Evolutionary conservation across 225 moss, liverwort and hornwort species (phyloP).

Genomic region (Marchantia polymorpha): DNA sequence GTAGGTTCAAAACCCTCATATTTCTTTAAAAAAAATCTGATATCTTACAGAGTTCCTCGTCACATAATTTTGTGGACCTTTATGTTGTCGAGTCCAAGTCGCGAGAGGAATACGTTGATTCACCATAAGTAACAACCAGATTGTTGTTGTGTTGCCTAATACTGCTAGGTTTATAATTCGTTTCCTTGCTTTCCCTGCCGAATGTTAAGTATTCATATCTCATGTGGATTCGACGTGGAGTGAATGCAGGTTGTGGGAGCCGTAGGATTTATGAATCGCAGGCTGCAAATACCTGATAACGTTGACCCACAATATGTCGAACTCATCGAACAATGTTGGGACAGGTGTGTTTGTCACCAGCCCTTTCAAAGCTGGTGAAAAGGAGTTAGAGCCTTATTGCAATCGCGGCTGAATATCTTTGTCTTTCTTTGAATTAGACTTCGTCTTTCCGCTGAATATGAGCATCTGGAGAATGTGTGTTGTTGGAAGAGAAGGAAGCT

Average conservation of each 20-base stretch:
- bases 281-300: constrained; percentile 70
- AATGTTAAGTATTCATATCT: not conserved
- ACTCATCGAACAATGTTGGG: constrained; percentile 81
- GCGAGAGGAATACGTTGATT: not conserved
- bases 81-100: not conserved
- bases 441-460: not conserved
- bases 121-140: too few species aligned
- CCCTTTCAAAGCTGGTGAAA: too few species aligned
- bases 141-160: too few species aligned
- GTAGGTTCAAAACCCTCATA: not conserved
- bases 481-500: too few species aligned
- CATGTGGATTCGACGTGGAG: not conserved
- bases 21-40: not conserved
- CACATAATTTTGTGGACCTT: not conserved
- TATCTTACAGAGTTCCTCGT: not conserved
- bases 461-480: not conserved
- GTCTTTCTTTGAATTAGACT: too few species aligned
- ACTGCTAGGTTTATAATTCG: too few species aligned
- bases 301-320: constrained; percentile 58
- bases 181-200: too few species aligned
- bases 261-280: constrained; percentile 84
- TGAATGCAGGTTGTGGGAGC: constrained; percentile 79
- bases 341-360: constrained; percentile 42
- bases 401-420: too few species aligned
- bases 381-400: too few species aligned